Base-by-base conservation (phyloP, 108 stramenopile species). In the Licmophora abbreviata region DNA sequence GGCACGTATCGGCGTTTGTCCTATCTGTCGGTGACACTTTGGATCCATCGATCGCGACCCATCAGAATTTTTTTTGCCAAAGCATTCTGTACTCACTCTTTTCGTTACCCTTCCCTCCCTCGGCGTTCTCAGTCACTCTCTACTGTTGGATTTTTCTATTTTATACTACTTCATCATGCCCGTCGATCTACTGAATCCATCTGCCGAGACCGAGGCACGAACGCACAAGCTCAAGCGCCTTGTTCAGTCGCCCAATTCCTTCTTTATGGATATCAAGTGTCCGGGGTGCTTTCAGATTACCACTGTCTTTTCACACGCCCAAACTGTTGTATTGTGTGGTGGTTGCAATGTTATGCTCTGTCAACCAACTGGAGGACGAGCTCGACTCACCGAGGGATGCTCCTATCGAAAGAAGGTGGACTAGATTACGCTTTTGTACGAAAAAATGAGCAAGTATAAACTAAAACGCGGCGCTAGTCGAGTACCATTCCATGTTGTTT, bases 221-320 rank as follows among this genome's bases (percentile, higher is more conserved):
- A 92, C 86, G 56, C 96, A 99, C 96, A 99, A 99, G 93, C 87
- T 97, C 59, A 98, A 98, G 93, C 84, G 99, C 53, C 92, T 99
- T 53, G 96, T 99, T 24, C 99, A 99, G 76, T 82, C 85, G 61
- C 99, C 99, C 32, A 97, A 99, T 80, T 85, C 82, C 52, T 98
- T 94, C 64, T 99, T 99, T 71, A 98, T 99, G 99, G 99, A 99
- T 57, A 97, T 99, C 54, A 97, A 98, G 69, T 99, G 99, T 69
- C 97, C 97, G 20, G 97, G 97, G 58, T 99, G 99, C 92, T 97
- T 97, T 83, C 92, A 95, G 79, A 99, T 99, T 69, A 92, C 91
- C 52, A 90, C 94, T 43, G 90, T 89, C 33, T 92, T 91, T 66
- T 81, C 74, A 58, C 88, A 95, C 54, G 89, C 85, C 40, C 95